Percentiles rank a stretch among this genome's conserved stretches.
Evolutionary conservation across 2,329 filamentous ascomycete species (phyloP).

Genomic region (Fusarium guadeloupense): DNA sequence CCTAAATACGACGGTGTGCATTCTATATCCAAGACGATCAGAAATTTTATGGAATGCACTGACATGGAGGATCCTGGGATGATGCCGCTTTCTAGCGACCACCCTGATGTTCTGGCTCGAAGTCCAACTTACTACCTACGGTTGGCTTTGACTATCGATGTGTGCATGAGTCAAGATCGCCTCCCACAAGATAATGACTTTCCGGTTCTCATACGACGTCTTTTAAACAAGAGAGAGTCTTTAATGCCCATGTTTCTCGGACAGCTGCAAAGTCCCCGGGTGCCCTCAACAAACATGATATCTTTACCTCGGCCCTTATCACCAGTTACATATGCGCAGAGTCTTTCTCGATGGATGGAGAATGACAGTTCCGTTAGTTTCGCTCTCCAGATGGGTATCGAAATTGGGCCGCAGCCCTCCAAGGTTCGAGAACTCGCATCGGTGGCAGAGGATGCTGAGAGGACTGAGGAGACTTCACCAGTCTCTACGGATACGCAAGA

Average conservation of each 20-base stretch:
- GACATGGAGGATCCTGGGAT: conserved; percentile 2
- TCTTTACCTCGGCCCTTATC: conserved; percentile 14
- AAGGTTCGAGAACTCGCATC: background rate
- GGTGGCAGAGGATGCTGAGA: background rate
- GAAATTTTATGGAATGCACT: conserved; percentile 36
- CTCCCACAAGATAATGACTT: conserved; percentile 31
- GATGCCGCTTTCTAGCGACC: background rate
- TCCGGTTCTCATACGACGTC: conserved; percentile 3
- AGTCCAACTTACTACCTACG: conserved; percentile 27
- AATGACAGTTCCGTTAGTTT: conserved; percentile 26
- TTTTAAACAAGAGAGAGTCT: conserved; percentile 1
- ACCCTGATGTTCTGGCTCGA: conserved; percentile 15
- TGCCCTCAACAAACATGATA: background rate
- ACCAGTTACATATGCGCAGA: conserved; percentile 3
- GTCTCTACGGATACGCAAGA: background rate
- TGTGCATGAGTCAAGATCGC: conserved; percentile 31
- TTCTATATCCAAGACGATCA: conserved; percentile 33
- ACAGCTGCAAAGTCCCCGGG: conserved; percentile 1
- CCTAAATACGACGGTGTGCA: conserved; percentile 35
- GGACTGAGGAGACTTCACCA: background rate
- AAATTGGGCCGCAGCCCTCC: background rate
- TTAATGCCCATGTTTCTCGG: conserved; percentile 16
- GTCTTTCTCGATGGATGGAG: conserved; percentile 30
- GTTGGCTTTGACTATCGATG: conserved; percentile 30
- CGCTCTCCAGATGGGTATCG: conserved; percentile 32